A percentile compares a stretch with the other conserved stretches of the same genome.
These are phyloP conservation scores for Chytriomyces sp. DNA, from an alignment of 192 early-diverging fungal species.

Conservation along the genomic window DNA sequence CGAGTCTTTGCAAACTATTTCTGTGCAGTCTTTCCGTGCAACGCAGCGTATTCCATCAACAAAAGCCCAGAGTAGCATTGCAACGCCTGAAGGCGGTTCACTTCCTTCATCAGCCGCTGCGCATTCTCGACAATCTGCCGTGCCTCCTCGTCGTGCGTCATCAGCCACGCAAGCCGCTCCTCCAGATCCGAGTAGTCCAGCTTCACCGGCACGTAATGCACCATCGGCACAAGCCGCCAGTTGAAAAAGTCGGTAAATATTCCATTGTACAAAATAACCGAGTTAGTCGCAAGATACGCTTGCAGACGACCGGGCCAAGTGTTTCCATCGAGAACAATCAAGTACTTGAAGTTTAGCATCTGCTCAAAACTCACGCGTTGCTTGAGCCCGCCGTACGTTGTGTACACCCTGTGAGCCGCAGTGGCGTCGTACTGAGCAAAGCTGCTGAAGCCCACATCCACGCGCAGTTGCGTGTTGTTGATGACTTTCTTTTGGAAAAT, in stretches of 20 bases:
- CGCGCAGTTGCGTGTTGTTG: background rate
- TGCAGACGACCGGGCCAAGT: constrained; percentile 6
- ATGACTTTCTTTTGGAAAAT: too few species aligned
- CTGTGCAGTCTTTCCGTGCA: too few species aligned
- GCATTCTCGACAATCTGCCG: constrained; percentile 18
- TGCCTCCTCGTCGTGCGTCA: constrained; percentile 18
- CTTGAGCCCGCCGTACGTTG: too few species aligned
- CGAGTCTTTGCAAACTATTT: too few species aligned
- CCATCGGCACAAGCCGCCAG: constrained; percentile 24
- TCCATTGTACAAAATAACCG: constrained; percentile 18
- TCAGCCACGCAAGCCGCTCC: constrained; percentile 15
- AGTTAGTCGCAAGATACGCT: constrained; percentile 12
- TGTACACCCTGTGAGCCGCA: too few species aligned
- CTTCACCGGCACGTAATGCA: constrained; percentile 35
- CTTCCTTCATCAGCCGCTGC: background rate
- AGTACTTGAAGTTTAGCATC: constrained; percentile 27
- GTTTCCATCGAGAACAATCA: constrained; percentile 27
- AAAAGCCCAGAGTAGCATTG: constrained; percentile 17
- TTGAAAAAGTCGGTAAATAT: constrained; percentile 24
- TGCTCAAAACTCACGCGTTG: constrained; percentile 20
- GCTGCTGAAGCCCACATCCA: constrained; percentile 6
- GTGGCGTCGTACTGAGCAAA: too few species aligned
- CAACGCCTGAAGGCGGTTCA: background rate
- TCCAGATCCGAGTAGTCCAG: constrained; percentile 35
- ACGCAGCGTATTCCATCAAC: constrained; percentile 4